Evolutionary conservation across 2,329 filamentous ascomycete species (phyloP).

Genomic region (Coniosporium tulheliwenetii): DNA sequence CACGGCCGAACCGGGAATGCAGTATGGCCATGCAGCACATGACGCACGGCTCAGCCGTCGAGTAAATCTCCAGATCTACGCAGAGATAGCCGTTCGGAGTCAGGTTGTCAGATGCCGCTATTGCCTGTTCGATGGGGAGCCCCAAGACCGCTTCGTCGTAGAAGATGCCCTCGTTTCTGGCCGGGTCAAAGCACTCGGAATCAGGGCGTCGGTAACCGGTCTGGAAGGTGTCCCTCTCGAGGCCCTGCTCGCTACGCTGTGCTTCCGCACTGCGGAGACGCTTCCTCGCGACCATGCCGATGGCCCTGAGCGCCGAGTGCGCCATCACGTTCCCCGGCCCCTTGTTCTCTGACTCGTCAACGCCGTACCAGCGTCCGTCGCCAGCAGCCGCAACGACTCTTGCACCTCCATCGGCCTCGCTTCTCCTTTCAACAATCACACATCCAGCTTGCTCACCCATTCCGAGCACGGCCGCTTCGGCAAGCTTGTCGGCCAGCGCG

Average conservation of each 20-base stretch:
- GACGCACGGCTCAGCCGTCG: slow-evolving; percentile 89
- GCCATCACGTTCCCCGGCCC: slow-evolving; percentile 58
- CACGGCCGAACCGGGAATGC: slow-evolving; percentile 79
- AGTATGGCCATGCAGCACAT: slow-evolving; percentile 96
- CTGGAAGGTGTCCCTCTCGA: slow-evolving; percentile 2
- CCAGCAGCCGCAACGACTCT: slow-evolving; percentile 58
- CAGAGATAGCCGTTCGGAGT: slow-evolving; percentile 77
- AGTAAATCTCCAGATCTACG: slow-evolving; percentile 81
- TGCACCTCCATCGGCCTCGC: slow-evolving; percentile 20
- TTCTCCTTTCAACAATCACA: slow-evolving; percentile 51
- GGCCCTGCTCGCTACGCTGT: too few relatives aligned
- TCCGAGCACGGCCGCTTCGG: slow-evolving; percentile 37
- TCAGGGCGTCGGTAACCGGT: slow-evolving; percentile 8
- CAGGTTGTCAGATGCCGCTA: slow-evolving; percentile 49
- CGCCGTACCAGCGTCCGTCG: slow-evolving; percentile 53
- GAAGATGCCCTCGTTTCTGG: slow-evolving; percentile 15
- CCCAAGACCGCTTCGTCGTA: slow-evolving; percentile 3
- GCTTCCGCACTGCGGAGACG: slow-evolving; percentile 19
- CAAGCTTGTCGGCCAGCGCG: slow-evolving; percentile 49
- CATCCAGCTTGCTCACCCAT: slow-evolving; percentile 58
- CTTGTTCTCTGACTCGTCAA: slow-evolving; percentile 12
- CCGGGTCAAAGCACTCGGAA: slow-evolving; percentile 3
- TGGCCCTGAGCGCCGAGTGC: slow-evolving; percentile 62
- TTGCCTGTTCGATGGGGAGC: slow-evolving; percentile 37
- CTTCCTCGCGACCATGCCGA: slow-evolving; percentile 63